phyloP scores from a whole-genome alignment of 1,284 basidiomycete species.

The Hymenochaete sp. region DNA sequence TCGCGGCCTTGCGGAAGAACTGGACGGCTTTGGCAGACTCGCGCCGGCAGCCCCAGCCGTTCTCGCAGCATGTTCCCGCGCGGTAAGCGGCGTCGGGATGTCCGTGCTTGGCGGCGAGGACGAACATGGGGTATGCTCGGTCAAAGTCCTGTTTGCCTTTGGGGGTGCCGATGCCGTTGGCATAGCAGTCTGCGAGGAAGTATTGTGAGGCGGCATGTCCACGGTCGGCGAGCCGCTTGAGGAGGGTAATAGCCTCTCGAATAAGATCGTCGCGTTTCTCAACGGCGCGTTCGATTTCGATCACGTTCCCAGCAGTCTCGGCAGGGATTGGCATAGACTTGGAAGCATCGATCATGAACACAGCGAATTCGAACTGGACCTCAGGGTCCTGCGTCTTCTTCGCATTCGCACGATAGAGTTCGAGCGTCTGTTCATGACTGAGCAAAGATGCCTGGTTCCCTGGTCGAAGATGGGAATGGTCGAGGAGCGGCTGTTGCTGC shows the following conservation, averaged over 20 bases:
- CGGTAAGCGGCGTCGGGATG: conserved; percentile 95
- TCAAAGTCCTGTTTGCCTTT: conserved; percentile 93
- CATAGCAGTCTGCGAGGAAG: conserved; percentile 95
- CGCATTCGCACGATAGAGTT: conserved; percentile 94
- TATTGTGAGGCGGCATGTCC: conserved; percentile 94
- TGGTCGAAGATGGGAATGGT: conserved; percentile 90
- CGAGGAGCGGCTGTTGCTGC: conserved; percentile 60
- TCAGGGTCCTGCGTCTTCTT: conserved; percentile 99
- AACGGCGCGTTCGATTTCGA: conserved; percentile 70
- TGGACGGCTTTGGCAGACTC: conserved; percentile 89
- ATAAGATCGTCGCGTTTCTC: conserved; percentile 82
- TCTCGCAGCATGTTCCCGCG: conserved; percentile 96
- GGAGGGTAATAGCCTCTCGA: conserved; percentile 76
- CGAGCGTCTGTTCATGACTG: conserved; percentile 90
- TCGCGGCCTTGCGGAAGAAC: conserved; percentile 91
- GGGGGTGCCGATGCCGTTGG: conserved; percentile 90
- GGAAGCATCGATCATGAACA: conserved; percentile 96
- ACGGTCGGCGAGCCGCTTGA: conserved; percentile 87
- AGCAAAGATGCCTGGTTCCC: conserved; percentile 89
- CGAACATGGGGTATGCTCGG: conserved; percentile 91
- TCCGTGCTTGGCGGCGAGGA: conserved; percentile 96
- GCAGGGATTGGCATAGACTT: conserved; percentile 76
- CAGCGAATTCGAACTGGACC: conserved; percentile 95
- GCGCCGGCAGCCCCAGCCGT: conserved; percentile 94
- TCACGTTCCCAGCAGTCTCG: conserved; percentile 57